Conservation (phyloP, 352 stramenopile genomes). For the Phytopythium sindhum region DNA sequence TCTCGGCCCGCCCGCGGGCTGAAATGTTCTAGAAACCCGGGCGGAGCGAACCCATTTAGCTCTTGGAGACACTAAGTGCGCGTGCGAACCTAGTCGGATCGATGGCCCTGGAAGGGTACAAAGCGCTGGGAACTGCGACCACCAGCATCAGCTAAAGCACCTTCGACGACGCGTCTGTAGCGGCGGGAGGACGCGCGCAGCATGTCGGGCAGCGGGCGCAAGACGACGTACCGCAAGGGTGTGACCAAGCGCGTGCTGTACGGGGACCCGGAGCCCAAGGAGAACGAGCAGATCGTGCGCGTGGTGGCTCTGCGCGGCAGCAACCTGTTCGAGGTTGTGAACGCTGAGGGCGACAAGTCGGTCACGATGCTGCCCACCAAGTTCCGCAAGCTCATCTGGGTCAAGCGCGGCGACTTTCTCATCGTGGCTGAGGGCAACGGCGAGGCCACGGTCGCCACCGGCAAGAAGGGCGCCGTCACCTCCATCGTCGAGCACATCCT, state of each 20-base stretch:
- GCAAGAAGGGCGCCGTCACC: conserved; percentile 88
- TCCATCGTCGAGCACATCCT: conserved; percentile 95
- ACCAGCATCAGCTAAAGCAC: background rate
- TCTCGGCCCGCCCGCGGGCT: background rate
- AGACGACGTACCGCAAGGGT: conserved; percentile 91
- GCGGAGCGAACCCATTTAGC: background rate
- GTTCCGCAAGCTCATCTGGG: conserved; percentile 98
- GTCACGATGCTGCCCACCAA: conserved; percentile 97
- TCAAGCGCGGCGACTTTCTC: conserved; percentile 96
- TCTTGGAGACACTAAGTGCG: background rate
- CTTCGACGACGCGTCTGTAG: background rate
- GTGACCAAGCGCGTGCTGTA: conserved; percentile 92
- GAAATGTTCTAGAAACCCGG: conserved; percentile 2
- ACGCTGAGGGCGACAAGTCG: conserved; percentile 46
- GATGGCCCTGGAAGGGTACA: background rate
- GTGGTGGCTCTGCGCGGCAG: conserved; percentile 90
- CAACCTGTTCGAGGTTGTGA: conserved; percentile 95
- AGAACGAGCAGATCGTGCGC: conserved; percentile 90
- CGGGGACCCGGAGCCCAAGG: conserved; percentile 84
- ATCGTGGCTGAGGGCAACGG: conserved; percentile 88
- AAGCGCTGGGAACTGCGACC: background rate
- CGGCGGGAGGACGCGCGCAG: conserved; percentile 6
- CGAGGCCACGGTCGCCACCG: conserved; percentile 67
- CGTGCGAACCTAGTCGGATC: conserved; percentile 13
- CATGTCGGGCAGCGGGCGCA: conserved; percentile 90